Base-by-base conservation (phyloP, 345 rosid species). In the Syzygium aqueum region DNA sequence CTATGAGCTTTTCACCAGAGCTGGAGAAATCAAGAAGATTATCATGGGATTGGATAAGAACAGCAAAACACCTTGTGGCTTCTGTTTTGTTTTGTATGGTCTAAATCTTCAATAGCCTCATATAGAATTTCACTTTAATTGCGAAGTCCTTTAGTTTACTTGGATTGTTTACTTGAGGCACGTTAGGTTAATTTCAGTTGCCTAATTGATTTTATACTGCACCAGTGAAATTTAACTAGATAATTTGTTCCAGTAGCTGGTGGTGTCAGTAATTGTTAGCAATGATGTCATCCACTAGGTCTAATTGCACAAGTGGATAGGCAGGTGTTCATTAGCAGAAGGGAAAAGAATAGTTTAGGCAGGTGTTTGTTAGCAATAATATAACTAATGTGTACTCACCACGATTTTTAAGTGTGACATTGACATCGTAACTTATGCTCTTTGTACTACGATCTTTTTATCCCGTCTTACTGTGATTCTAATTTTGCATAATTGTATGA, bases 31-130 rank as follows among this genome's bases (percentile, higher is more conserved):
- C 52, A 97, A 97, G 94, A 97, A 95, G 96, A 95, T 97, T 6
- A 97, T 94, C 88, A 97, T 97, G 99, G 99, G 99, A 2, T 92
- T 97, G 85, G 99, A 97, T 88, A 97, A 97, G 96, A 96, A 97
- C 90, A 87, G 93, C 8, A 97, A 97, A 88, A 97, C 99, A 4
- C 99, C 99, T 25, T 97, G 99, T 89, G 99, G 99, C 80, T 97
- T 97, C 87, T 97, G 99, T 88, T 97, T 97, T 89, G 97, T 94
- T 89, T 65, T 91, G 99, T 97, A 91, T 67, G 95, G 91, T 53
- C 78, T 84, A 53, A 65, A 67, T 67, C 23, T 17, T 67, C 21
- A 67, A 4, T 15, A 30, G 52, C 30, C 86, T 86, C 54, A 19
- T 28, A 10, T 12, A 9, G 85, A 8, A 7, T 84, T 30, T 10